Evolutionary conservation across 1,139 yeast genomes (phyloP).

Genomic region (Kodamaea arcana): DNA sequence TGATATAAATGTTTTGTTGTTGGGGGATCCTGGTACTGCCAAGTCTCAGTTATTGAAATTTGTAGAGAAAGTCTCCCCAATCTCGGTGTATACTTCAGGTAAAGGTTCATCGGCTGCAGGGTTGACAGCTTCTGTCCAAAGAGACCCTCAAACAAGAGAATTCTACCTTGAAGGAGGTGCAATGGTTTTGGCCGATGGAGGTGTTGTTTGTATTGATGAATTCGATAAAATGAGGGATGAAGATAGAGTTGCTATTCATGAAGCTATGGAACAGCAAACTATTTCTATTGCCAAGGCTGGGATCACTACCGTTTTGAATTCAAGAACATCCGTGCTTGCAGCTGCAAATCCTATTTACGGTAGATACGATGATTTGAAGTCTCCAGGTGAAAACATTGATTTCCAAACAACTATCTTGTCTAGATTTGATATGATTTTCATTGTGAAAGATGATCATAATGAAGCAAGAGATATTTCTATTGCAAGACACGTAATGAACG

Average conservation of each 20-base stretch:
- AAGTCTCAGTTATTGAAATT: constrained; percentile 92
- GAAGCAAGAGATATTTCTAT: constrained; percentile 81
- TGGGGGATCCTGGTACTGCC: constrained; percentile 99
- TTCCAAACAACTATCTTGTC: constrained; percentile 96
- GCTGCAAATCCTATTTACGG: constrained; percentile 99
- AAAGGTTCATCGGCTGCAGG: constrained; percentile 99
- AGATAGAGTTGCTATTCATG: constrained; percentile 98
- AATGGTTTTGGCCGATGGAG: constrained; percentile 98
- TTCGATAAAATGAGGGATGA: constrained; percentile 99
- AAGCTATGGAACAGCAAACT: constrained; percentile 99
- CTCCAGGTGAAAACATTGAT: constrained; percentile 97
- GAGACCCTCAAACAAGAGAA: constrained; percentile 84
- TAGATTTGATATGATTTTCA: constrained; percentile 97
- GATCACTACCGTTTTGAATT: constrained; percentile 90
- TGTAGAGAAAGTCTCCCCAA: constrained; percentile 92
- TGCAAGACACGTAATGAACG: constrained; percentile 92
- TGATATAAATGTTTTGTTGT: constrained; percentile 84
- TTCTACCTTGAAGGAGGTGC: constrained; percentile 99
- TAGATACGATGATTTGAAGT: constrained; percentile 89
- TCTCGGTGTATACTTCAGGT: constrained; percentile 95
- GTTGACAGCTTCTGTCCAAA: constrained; percentile 94
- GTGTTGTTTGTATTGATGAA: constrained; percentile 98
- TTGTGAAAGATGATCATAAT: constrained; percentile 93
- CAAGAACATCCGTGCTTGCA: constrained; percentile 93
- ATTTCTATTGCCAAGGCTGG: constrained; percentile 99